These are phyloP conservation scores for Citrullus colocynthis DNA, from an alignment of 306 rosid genomes.

Conservation along the genomic window DNA sequence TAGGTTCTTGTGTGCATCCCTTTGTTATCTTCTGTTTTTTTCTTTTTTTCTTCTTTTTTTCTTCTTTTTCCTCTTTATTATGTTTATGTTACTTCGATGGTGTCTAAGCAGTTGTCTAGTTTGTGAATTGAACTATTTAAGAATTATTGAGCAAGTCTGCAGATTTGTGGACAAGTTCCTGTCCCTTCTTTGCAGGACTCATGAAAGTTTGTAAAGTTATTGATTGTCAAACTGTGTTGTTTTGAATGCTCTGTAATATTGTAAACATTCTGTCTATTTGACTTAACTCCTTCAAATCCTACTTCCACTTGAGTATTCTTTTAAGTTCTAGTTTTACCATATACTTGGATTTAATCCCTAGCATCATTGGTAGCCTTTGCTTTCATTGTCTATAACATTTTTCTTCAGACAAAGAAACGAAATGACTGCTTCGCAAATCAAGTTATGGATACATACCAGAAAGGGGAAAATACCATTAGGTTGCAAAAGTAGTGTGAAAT, in stretches of 20 bases:
- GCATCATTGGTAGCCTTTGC: background rate
- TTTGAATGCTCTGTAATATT: conserved; percentile 15
- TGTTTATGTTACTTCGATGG: conserved; percentile 19
- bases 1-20: conserved; percentile 23
- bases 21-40: conserved; percentile 8
- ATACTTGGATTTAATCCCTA: background rate
- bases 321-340: background rate
- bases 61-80: background rate
- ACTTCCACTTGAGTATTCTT: background rate
- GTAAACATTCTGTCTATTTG: background rate
- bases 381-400: background rate
- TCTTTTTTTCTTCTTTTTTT: background rate
- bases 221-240: conserved; percentile 24
- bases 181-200: conserved; percentile 22
- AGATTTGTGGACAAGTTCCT: conserved; percentile 15
- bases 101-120: conserved; percentile 17
- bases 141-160: background rate
- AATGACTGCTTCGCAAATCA: background rate
- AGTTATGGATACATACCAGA: background rate
- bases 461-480: background rate
- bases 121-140: conserved; percentile 13
- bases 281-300: background rate
- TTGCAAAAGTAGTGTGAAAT: background rate
- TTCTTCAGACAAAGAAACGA: background rate
- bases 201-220: conserved; percentile 28